Base-by-base conservation (phyloP, 2,329 filamentous ascomycete species). In the Neonectria faginata region DNA sequence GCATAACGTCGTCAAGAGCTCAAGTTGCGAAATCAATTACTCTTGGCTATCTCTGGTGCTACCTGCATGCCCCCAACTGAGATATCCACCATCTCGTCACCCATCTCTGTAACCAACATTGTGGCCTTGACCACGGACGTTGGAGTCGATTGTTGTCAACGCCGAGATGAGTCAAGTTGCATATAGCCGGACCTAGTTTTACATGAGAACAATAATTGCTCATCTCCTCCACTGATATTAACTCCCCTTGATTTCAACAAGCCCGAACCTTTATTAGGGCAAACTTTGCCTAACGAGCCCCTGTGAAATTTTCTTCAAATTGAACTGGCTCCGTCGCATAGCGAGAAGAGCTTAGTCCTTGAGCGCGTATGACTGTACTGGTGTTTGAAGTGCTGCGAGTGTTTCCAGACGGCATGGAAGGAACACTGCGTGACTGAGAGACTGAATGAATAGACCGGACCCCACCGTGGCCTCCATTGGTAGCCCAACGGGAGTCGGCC, bases 401-500 rank as follows among this genome's bases (percentile, higher is more conserved):
- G 11, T 27, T n/a, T 4, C 47, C 14, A 47, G 20, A 20, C 6
- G 44, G 29, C 44, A 16, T n/a, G 6, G 44, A 16, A 16, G 12
- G 9, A 16, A 14, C 14, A 16, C 22, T 51, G 10, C n/a, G 11
- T 11, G 27, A 3, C n/a, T 31, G 48, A 20, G 48, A 20, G n/a
- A 22, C 29, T 8, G n/a, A 18, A 5, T 10, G 5, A 16, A 27
- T 10, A 9, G 22, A 31, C 20, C 31, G 33, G 22, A 12, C 14
- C 5, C 9, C 31, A 7, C 22, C 2, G 12, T 22, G 45, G 9
- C 12, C 16, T 14, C 27, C 31, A 10, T 54, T 3, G 10, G 22
- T 59, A 1, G 66, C 69, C 69, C 69, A 71, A 18, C 51, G 63
- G 11, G 69, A 71, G 29, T 52, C 20, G 6, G 67, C 57, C 6